Evolutionary conservation across 768 basidiomycete genomes (phyloP).

Genomic region (Kondoa subrosea): DNA sequence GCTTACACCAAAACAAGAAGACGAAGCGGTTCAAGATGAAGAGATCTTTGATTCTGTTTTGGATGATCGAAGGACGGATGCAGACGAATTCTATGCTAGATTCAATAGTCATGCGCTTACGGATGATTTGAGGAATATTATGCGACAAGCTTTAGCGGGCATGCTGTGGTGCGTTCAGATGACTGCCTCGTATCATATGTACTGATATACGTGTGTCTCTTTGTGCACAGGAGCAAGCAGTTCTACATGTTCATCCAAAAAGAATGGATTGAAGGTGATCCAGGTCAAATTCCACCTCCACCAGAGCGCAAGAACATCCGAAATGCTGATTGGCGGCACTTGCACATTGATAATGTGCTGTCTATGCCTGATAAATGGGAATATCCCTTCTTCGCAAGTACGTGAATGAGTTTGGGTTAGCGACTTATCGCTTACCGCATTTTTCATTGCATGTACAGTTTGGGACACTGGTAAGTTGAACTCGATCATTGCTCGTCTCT

Average conservation of each 20-base stretch:
- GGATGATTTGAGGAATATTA: slow-evolving; percentile 86
- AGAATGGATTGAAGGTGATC: slow-evolving; percentile 91
- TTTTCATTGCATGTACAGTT: no score
- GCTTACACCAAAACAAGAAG: slow-evolving; percentile 59
- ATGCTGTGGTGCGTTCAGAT: slow-evolving; percentile 60
- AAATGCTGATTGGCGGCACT: slow-evolving; percentile 85
- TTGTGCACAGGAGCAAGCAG: slow-evolving; percentile 53
- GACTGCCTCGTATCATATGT: neutral
- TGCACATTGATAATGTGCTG: slow-evolving; percentile 85
- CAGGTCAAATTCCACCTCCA: slow-evolving; percentile 84
- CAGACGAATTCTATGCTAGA: slow-evolving; percentile 82
- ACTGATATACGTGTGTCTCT: neutral
- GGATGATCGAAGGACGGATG: slow-evolving; percentile 79
- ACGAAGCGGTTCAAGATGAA: slow-evolving; percentile 71
- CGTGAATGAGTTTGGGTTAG: no score
- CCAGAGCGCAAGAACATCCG: slow-evolving; percentile 67
- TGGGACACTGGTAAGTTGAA: slow-evolving; percentile 39
- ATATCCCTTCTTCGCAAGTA: slow-evolving; percentile 97
- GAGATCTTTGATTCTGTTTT: slow-evolving; percentile 69
- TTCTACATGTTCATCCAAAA: slow-evolving; percentile 90
- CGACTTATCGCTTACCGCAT: no score
- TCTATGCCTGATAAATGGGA: slow-evolving; percentile 99
- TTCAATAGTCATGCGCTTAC: slow-evolving; percentile 67
- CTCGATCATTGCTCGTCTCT: no score
- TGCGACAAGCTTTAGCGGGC: slow-evolving; percentile 85